Base-by-base conservation (phyloP, 768 basidiomycete species). In the Xerocomus potaroensis region DNA sequence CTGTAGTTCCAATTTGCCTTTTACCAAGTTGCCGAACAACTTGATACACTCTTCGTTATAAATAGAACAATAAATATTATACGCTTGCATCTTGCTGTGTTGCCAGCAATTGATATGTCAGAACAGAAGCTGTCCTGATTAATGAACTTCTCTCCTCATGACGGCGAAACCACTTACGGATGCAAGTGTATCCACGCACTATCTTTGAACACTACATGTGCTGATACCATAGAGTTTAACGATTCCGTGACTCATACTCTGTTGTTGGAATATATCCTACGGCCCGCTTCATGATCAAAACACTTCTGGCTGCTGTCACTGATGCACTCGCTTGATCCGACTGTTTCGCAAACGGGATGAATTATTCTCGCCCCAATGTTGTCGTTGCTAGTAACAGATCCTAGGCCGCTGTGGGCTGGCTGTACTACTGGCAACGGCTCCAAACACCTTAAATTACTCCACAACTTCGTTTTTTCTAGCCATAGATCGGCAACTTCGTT, bases 271-370 rank as follows among this genome's bases (percentile, higher is more conserved):
- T 92, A 91, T 63, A 81, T 87, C 78, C 6, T 60, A 65, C 11
- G 60, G 68, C 40, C 73, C 78, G 22, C 67, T 67, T 56, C 50
- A 59, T 23, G 63, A 69, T 11, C 65, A 65, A 5, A 71, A 81
- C 50, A 76, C 86, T 8, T 91, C 89, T 89, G 0, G 72, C 83
- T 0, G 84, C 84, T 16, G 70, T 92, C 0, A 66, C 91, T 12
- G 88, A 92, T 58, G 81, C 79, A 3, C 65, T 91, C 9, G 77
- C 84, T 2, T 87, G 83, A 7, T 92, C 90, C 62, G 66, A 74
- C 37, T 83, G 90, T 61, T 80, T 90, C 18, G 71, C 84, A 30
- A 69, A 76, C 40, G 66, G 58, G 8, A 67, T 83, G 22, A 77
- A 79, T 0, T 81, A 87, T 59, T 51, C 69, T 2, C 77, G 86